Percentiles rank a stretch among this genome's conserved stretches.
Conservation (phyloP, 208 protist species). For the Acanthamoeba triangularis region DNA sequence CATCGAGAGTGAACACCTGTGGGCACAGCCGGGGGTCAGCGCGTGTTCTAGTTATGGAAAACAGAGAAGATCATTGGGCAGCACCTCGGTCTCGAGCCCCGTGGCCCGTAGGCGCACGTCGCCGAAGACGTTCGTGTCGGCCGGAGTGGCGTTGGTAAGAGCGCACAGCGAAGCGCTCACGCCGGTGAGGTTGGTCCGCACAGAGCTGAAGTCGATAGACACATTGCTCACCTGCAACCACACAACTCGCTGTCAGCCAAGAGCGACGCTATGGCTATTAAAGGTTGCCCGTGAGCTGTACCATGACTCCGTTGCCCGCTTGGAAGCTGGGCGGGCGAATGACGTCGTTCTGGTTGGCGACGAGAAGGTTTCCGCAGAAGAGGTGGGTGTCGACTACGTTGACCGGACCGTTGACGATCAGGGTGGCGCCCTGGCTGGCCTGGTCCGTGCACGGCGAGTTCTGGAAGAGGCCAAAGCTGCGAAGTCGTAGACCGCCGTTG, state of each 20-base stretch:
- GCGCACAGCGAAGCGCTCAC: neutral
- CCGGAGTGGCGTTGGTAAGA: neutral
- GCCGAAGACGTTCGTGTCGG: neutral
- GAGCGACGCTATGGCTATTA: too few relatives aligned
- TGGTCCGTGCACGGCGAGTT: neutral
- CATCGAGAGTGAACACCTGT: neutral
- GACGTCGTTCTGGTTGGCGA: neutral
- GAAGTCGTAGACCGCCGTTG: constrained; percentile 8
- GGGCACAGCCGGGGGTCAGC: too few relatives aligned
- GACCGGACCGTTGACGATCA: neutral
- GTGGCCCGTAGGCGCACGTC: neutral
- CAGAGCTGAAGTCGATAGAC: neutral
- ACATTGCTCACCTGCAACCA: neutral
- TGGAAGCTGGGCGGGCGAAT: neutral
- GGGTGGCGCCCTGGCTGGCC: too few relatives aligned
- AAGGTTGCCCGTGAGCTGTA: too few relatives aligned
- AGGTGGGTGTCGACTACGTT: neutral
- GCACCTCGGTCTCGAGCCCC: neutral
- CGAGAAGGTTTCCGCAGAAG: constrained; percentile 20
- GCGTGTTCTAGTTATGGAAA: too few relatives aligned
- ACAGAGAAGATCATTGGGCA: too few relatives aligned
- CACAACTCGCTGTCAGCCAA: too few relatives aligned
- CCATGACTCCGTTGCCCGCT: neutral
- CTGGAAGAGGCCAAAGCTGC: neutral
- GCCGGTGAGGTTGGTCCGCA: neutral